Conservation (phyloP, 2,329 filamentous ascomycete species). For the Scopulariopsis brevicaulis region DNA sequence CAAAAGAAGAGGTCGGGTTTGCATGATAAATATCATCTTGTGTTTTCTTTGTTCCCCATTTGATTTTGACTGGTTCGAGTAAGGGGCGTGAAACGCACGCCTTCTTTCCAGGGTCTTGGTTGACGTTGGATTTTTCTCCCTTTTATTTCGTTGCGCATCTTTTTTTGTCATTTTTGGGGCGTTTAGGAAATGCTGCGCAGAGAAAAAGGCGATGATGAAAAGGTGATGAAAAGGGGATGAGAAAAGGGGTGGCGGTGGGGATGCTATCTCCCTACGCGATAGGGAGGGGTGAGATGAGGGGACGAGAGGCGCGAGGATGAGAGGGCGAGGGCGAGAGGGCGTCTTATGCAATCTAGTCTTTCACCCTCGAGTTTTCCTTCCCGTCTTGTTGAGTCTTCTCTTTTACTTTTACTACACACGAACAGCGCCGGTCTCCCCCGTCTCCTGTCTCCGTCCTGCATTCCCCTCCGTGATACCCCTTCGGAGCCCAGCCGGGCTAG, state of each 20-base stretch:
- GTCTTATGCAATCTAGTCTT: not conserved
- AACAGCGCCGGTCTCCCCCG: not conserved
- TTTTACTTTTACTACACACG: conserved; percentile 1
- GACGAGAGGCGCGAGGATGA: not conserved
- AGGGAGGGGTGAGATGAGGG: not conserved
- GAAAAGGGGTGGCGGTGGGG: not conserved
- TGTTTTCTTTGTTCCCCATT: not conserved
- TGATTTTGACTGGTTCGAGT: not conserved
- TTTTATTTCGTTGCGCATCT: not conserved
- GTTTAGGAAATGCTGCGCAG: not conserved
- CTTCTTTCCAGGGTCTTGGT: not conserved
- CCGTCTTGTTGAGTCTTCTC: not conserved
- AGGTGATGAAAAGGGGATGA: not conserved
- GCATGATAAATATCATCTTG: not conserved
- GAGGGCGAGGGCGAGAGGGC: not conserved
- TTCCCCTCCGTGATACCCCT: not conserved
- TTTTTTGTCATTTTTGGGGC: not conserved
- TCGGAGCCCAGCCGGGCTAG: not conserved
- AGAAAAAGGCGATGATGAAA: not conserved
- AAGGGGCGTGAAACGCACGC: not conserved
- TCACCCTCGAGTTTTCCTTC: not conserved
- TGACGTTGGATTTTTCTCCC: not conserved
- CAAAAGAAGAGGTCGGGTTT: not conserved
- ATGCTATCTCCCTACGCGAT: not conserved
- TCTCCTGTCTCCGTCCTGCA: not conserved